These are phyloP conservation scores for Epichloe uncinata DNA, from an alignment of 2,329 filamentous ascomycete species.

Conservation along the genomic window DNA sequence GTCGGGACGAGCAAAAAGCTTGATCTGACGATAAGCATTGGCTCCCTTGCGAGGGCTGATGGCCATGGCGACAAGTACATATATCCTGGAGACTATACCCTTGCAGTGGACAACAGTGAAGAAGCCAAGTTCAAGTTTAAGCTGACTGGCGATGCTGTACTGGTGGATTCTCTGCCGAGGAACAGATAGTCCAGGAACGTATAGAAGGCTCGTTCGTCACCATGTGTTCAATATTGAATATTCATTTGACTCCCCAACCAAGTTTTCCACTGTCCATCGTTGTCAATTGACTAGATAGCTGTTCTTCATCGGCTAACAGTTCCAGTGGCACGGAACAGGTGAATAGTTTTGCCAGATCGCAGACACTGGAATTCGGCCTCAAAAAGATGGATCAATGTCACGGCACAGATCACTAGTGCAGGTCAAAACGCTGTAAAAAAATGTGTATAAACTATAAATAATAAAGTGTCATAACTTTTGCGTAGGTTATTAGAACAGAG, in stretches of 20 bases:
- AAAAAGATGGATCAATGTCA: no score
- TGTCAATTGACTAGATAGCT: constrained; percentile 23
- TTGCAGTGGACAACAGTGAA: constrained; percentile 6
- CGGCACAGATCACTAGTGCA: no score
- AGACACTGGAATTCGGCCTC: no score
- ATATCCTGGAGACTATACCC: constrained; percentile 7
- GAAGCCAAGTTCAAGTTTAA: constrained; percentile 2
- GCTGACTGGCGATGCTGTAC: background rate
- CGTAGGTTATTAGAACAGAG: no score
- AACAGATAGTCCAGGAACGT: background rate
- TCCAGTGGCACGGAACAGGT: constrained; percentile 48
- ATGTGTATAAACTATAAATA: no score
- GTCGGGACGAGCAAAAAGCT: constrained; percentile 5
- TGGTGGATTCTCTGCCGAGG: background rate
- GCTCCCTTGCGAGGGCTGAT: constrained; percentile 7
- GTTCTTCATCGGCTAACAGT: constrained; percentile 29
- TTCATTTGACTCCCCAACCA: background rate
- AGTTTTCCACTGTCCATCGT: constrained; percentile 16
- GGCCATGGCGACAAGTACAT: constrained; percentile 8
- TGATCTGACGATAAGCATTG: constrained; percentile 4
- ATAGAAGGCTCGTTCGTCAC: background rate
- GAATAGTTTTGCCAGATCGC: constrained; percentile 53
- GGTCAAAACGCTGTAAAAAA: no score
- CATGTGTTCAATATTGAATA: background rate
- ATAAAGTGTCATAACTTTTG: no score